A percentile compares a stretch with the other conserved stretches of the same genome.
Conservation (phyloP, 495 filamentous ascomycete species). For the Penicillium samsonianum region DNA sequence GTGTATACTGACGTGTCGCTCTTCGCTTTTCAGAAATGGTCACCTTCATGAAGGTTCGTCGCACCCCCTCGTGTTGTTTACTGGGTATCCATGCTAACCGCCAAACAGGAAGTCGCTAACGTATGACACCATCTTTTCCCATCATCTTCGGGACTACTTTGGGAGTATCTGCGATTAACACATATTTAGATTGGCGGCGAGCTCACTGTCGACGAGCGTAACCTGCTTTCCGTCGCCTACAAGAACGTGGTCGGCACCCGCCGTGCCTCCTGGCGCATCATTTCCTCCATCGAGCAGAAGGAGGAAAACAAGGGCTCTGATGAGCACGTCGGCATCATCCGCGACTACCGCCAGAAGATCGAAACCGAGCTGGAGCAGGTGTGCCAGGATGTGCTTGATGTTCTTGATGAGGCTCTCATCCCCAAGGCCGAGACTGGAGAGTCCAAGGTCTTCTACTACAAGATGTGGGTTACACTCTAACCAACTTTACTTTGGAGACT, state of each 20-base stretch:
- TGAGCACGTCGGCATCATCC: conserved; percentile 94
- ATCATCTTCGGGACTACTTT: conserved; percentile 2
- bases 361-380: conserved; percentile 97
- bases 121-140: conserved; percentile 51
- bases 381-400: conserved; percentile 97
- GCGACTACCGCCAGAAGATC: conserved; percentile 98
- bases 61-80: conserved; percentile 15
- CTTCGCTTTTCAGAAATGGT: conserved; percentile 77
- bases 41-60: conserved; percentile 94
- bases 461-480: conserved; percentile 72
- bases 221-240: conserved; percentile 98
- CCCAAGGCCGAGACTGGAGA: conserved; percentile 97
- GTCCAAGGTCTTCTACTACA: conserved; percentile 99
- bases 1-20: conserved; percentile 26
- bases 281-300: conserved; percentile 99
- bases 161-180: conserved; percentile 27
- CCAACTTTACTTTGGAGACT: neutral
- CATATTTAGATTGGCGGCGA: conserved; percentile 73
- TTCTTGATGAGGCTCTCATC: conserved; percentile 93
- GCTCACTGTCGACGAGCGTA: conserved; percentile 97
- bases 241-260: conserved; percentile 99
- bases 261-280: conserved; percentile 99
- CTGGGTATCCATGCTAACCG: conserved; percentile 37
- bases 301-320: conserved; percentile 99
- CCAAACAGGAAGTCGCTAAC: conserved; percentile 87